Percentiles rank a stretch among this genome's conserved stretches.
Conservation (phyloP, 2,329 filamentous ascomycete species). For the Coniochaeta pulveracea region DNA sequence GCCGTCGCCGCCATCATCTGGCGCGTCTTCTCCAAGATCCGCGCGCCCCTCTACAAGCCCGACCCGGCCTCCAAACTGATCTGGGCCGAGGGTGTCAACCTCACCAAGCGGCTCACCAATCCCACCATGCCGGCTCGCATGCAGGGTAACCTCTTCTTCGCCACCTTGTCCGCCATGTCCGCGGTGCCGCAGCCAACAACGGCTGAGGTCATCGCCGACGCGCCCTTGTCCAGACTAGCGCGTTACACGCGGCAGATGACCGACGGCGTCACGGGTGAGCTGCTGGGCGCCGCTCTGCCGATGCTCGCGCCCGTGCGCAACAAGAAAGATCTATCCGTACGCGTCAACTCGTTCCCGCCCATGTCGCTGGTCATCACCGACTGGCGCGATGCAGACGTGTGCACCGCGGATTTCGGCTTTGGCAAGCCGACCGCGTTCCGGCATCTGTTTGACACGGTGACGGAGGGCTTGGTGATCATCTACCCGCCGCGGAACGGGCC, state of each 20-base stretch:
- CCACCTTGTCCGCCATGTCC: conserved; percentile 14
- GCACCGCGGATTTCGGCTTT: conserved; percentile 23
- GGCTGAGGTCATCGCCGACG: conserved; percentile 21
- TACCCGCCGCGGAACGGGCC: conserved; percentile 18
- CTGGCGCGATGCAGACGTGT: conserved; percentile 19
- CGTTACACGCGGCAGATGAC: conserved; percentile 24
- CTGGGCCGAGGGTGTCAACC: conserved; percentile 26
- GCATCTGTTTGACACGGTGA: conserved; percentile 19
- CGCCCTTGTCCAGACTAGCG: conserved; percentile 22
- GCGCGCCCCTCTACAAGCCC: conserved; percentile 20
- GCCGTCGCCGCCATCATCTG: conserved; percentile 30
- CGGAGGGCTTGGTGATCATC: conserved; percentile 15
- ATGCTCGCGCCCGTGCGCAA: conserved; percentile 22
- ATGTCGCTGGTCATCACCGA: conserved; percentile 23
- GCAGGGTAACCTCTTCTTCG: conserved; percentile 23
- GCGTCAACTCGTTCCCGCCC: conserved; percentile 22
- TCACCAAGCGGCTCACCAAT: conserved; percentile 22
- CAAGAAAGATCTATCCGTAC: conserved; percentile 21
- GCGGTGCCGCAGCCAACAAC: conserved; percentile 16
- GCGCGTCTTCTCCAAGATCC: conserved; percentile 23
- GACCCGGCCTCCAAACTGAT: conserved; percentile 16
- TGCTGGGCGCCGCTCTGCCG: conserved; percentile 17
- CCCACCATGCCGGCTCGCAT: conserved; percentile 20
- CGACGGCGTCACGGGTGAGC: conserved; percentile 19
- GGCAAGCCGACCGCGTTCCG: conserved; percentile 20